Base-by-base conservation (phyloP, 192 early-diverging fungal genomes). In the Coemansia sp. region DNA sequence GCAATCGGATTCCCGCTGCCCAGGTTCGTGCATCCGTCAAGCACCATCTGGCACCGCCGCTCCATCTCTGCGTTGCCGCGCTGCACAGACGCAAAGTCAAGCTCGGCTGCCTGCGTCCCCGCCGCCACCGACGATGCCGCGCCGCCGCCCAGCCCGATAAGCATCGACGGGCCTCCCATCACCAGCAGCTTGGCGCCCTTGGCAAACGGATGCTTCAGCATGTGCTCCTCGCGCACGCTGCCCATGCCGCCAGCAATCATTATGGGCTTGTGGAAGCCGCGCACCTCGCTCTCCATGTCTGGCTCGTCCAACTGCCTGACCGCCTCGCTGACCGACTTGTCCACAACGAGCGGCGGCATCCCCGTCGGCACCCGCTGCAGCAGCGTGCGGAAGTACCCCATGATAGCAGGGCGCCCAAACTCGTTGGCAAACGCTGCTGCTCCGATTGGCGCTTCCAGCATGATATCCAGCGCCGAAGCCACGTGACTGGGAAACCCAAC, bases 1-100 rank as follows among this genome's bases (percentile, higher is more conserved):
- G 95, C 86, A 48, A 99, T 89, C 14, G 94, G 94, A 66, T 90
- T 97, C 4, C 87, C 81, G n/a, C 20, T 10, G 13, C 91, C 96
- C 41, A 94, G 74, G 9, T 85, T 74, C 6, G 88, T 96, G 87
- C 97, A 99, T 14, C 85, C 83, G 76, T 99, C 97, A 61, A 99
- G 90, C 29, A 99, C 97, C 84, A 92, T 90, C 79, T 99, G 98
- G 66, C 90, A 92, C 35, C 98, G 88, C 34, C 98, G 90, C 81
- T 99, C 87, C 95, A 99, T 99, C 84, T 99, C 98, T 6, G 98
- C 91, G 77, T 99, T 99, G 65, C 97, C 98, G 63, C 98, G 87
- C 85, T 99, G 98, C 23, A 99, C 98, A 7, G 95, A 97, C 10
- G 94, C 95, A 75, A 93, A 99, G 70, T 99, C 98, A 56, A 99